These are phyloP conservation scores for Crepidotus variabilis DNA, from an alignment of 768 basidiomycete species.

Conservation along the genomic window DNA sequence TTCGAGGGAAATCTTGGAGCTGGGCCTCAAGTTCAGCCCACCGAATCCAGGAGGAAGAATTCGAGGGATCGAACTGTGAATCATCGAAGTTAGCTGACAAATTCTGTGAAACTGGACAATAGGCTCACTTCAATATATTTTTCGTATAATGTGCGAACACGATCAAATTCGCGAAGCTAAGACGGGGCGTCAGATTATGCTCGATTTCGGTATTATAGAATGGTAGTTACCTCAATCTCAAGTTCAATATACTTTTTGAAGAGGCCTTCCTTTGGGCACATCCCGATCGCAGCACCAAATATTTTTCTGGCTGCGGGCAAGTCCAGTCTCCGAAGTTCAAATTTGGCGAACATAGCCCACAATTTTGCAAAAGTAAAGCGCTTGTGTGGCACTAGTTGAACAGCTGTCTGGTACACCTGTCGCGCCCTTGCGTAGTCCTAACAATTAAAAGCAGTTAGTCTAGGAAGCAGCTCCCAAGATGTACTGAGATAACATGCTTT, in stretches of 20 bases:
- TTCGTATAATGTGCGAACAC: constrained; percentile 86
- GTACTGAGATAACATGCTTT: constrained; percentile 49
- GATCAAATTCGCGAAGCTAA: constrained; percentile 91
- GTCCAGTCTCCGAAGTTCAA: constrained; percentile 84
- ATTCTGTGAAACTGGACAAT: background rate
- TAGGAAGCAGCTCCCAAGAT: background rate
- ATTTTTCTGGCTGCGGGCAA: constrained; percentile 84
- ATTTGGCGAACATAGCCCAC: constrained; percentile 90
- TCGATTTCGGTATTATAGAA: background rate
- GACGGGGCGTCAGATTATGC: constrained; percentile 1
- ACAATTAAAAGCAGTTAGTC: background rate
- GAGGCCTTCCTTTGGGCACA: constrained; percentile 93
- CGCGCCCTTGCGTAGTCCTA: constrained; percentile 84
- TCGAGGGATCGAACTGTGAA: constrained; percentile 76
- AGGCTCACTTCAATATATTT: constrained; percentile 83
- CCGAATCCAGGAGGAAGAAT: constrained; percentile 94
- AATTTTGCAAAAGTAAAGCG: constrained; percentile 97
- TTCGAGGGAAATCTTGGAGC: constrained; percentile 80
- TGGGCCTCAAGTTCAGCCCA: constrained; percentile 88
- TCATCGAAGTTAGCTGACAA: constrained; percentile 1
- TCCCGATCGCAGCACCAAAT: constrained; percentile 86
- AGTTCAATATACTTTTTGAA: constrained; percentile 97
- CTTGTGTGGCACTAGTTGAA: constrained; percentile 91
- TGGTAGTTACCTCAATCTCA: constrained; percentile 71
- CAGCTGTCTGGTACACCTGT: constrained; percentile 89